Evolutionary conservation across 2,329 filamentous ascomycete species (phyloP).

Genomic region (Coniochaeta sp.): DNA sequence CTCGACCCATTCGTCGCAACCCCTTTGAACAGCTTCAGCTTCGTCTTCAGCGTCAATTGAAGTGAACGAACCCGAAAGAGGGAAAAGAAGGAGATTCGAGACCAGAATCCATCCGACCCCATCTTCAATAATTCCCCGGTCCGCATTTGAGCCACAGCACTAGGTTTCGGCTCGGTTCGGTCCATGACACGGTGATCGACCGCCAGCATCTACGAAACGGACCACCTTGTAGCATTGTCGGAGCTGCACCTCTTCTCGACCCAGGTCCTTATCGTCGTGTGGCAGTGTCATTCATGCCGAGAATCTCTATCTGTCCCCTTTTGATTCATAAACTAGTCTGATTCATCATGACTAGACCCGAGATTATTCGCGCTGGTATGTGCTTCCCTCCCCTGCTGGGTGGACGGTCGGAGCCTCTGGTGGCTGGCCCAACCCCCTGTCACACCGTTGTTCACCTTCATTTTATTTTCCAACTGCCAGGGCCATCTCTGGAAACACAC

Average conservation of each 20-base stretch:
- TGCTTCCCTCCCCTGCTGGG: slow-evolving; percentile 11
- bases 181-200: background rate
- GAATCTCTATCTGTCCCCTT: background rate
- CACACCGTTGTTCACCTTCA: slow-evolving; percentile 1
- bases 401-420: background rate
- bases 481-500: background rate
- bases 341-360: slow-evolving; percentile 49
- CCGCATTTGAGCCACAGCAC: background rate
- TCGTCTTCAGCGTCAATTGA: background rate
- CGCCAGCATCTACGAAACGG: background rate
- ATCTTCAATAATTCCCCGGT: background rate
- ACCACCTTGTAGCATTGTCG: background rate
- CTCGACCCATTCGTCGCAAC: background rate
- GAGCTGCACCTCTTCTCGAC: background rate
- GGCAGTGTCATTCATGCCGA: background rate
- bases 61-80: too few relatives aligned
- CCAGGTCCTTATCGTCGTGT: background rate
- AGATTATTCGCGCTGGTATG: slow-evolving; percentile 54
- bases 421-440: slow-evolving; percentile 1
- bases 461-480: background rate
- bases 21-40: background rate
- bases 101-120: background rate
- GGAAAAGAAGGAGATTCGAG: background rate
- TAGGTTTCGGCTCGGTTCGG: background rate
- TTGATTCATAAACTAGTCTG: slow-evolving; percentile 8